Conservation (phyloP, 1,284 basidiomycete genomes). For the Vanrija humicola region DNA sequence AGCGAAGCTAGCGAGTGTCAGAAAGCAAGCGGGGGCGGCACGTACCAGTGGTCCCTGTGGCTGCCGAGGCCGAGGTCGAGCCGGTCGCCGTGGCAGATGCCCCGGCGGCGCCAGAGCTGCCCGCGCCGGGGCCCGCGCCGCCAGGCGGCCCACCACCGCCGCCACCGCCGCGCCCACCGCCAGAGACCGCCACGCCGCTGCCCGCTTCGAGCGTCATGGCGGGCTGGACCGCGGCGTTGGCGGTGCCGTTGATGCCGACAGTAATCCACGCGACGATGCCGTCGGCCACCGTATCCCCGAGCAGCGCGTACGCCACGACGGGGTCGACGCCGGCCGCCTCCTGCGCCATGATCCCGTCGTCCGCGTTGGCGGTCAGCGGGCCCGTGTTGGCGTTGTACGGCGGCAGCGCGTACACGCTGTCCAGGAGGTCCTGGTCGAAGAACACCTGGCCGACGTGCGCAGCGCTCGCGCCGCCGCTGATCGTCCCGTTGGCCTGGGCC, state of each 20-base stretch:
- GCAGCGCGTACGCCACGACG: constrained; percentile 20
- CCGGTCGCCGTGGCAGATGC: too few relatives aligned
- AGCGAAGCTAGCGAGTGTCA: too few relatives aligned
- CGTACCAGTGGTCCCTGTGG: too few relatives aligned
- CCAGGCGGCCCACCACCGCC: neutral
- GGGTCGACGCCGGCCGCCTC: constrained; percentile 18
- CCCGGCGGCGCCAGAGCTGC: too few relatives aligned
- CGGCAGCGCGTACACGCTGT: constrained; percentile 40
- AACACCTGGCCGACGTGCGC: constrained; percentile 53
- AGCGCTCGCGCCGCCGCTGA: constrained; percentile 36
- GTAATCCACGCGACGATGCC: constrained; percentile 24
- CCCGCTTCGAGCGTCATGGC: constrained; percentile 7
- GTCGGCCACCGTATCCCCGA: constrained; percentile 17
- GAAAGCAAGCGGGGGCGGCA: too few relatives aligned
- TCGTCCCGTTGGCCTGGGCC: constrained; percentile 31
- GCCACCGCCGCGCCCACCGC: neutral
- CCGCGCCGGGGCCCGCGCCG: neutral
- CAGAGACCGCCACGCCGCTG: constrained; percentile 15
- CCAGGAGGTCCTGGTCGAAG: constrained; percentile 50
- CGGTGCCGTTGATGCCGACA: constrained; percentile 16
- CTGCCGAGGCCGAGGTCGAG: too few relatives aligned
- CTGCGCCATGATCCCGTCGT: constrained; percentile 15
- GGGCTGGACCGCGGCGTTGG: constrained; percentile 2
- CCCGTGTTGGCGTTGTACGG: constrained; percentile 47
- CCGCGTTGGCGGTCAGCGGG: constrained; percentile 8